Evolutionary conservation across 805 yeast species (phyloP).

Genomic region (Candida oleophila): DNA sequence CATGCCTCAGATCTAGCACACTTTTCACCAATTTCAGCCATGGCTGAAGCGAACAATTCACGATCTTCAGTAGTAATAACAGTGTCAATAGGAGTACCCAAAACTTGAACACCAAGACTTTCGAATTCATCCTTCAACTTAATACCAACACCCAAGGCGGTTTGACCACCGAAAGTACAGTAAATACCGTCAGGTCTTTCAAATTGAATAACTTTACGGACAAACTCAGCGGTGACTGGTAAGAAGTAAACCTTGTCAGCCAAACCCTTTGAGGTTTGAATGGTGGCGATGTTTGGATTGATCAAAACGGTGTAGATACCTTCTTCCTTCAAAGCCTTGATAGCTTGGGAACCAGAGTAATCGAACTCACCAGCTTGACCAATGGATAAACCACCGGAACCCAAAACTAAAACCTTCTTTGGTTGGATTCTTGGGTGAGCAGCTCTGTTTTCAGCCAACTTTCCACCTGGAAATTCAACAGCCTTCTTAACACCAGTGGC

Average conservation of each 20-base stretch:
- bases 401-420: constrained; percentile 90
- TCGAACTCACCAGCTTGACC: constrained; percentile 99
- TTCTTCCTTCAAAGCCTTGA: constrained; percentile 96
- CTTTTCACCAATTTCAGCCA: constrained; percentile 93
- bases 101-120: constrained; percentile 84
- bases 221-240: constrained; percentile 97
- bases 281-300: constrained; percentile 97
- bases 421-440: constrained; percentile 78
- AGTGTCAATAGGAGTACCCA: constrained; percentile 96
- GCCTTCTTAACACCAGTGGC: constrained; percentile 59
- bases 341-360: constrained; percentile 98
- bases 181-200: constrained; percentile 97
- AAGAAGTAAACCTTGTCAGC: constrained; percentile 97
- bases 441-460: constrained; percentile 66
- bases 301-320: constrained; percentile 94
- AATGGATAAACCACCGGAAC: constrained; percentile 97
- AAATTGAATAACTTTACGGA: constrained; percentile 88
- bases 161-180: constrained; percentile 98
- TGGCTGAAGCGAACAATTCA: constrained; percentile 89
- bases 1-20: constrained; percentile 94
- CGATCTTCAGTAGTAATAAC: constrained; percentile 97
- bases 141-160: constrained; percentile 95
- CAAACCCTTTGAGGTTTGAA: constrained; percentile 95
- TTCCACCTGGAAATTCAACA: constrained; percentile 90
- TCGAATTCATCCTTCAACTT: constrained; percentile 94